Base-by-base conservation (phyloP, 2,329 filamentous ascomycete genomes). In the Colletotrichum chrysophilum region DNA sequence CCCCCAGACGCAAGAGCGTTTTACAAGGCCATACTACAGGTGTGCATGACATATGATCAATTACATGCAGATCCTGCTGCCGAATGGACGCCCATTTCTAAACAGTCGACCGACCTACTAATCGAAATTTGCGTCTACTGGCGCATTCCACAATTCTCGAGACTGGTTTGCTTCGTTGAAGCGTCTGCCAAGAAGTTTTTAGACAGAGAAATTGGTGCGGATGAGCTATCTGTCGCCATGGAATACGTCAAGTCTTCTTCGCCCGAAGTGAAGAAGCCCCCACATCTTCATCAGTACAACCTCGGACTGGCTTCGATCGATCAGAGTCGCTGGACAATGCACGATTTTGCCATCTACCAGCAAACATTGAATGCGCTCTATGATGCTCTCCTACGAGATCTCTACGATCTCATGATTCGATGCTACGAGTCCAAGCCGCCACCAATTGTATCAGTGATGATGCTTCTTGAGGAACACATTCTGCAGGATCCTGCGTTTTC, bases 401-500 rank as follows among this genome's bases (percentile, higher is more conserved):
- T 99, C 21, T 98, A 95, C 83, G 93, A 96, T 78, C 88, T 94
- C n/a, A 91, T 98, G 83, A 93, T 96, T 87, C 93, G 94, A 79
- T 96, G 95, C 79, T 99, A 96, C 84, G 96, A 98, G 77, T 86
- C 90, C n/a, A 98, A 98, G 80, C 93, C 95, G 13, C 95, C 95
- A 7, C 92, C 93, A 52, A 92, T 98, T 26, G 95, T 93, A 7
- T 92, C 93, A 16, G 91, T 97, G 34, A 93, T 98, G 89, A 93
- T 93, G 79, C 84, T 98, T 38, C 86, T 99, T 48, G 93, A 96
- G 75, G 93, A 92, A 69, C 96, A 98, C 82, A 93, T 99, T 74
- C 93, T 94, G 79, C 88, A 89, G 67, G 96, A 99, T 82, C 89
- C 93, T 4, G 90, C 91, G 28, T 98, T 98, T 83, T 91, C 91